These are phyloP conservation scores for Dysphania ambrosioides DNA, from an alignment of 148 eudicot genomes.

Conservation along the genomic window DNA sequence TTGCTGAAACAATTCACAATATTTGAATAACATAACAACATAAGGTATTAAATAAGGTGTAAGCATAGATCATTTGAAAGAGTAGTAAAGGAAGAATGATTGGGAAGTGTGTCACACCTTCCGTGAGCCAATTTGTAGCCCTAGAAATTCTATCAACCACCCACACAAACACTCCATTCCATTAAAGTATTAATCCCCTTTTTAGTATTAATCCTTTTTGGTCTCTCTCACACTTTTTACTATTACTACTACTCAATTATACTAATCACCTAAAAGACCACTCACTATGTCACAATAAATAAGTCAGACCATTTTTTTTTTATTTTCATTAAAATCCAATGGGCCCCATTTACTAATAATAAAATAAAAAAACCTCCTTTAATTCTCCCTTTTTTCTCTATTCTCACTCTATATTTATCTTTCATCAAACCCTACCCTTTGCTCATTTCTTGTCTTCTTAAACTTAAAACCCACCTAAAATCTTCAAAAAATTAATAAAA, in stretches of 20 bases:
- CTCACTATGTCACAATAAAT: conserved; percentile 4
- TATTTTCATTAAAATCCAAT: too few species aligned
- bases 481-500: not conserved
- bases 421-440: not conserved
- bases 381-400: not conserved
- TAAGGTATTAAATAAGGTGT: not conserved
- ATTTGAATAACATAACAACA: not conserved
- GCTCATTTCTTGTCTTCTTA: not conserved
- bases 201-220: conserved; percentile 22
- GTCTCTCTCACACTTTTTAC: conserved; percentile 22
- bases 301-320: conserved; percentile 21
- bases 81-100: conserved; percentile 20
- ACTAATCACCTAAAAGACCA: conserved; percentile 18
- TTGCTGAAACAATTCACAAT: not conserved
- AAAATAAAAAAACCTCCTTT: conserved; percentile 2
- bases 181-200: conserved; percentile 14
- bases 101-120: conserved; percentile 30
- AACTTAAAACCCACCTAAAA: conserved; percentile 15
- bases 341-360: not conserved
- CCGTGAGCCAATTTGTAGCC: conserved; percentile 14
- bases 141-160: conserved; percentile 30
- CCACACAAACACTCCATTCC: conserved; percentile 21
- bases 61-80: not conserved
- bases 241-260: conserved; percentile 1
- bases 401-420: not conserved